Conservation (phyloP, 2,329 filamentous ascomycete species). For the Cercospora zeae-maydis region DNA sequence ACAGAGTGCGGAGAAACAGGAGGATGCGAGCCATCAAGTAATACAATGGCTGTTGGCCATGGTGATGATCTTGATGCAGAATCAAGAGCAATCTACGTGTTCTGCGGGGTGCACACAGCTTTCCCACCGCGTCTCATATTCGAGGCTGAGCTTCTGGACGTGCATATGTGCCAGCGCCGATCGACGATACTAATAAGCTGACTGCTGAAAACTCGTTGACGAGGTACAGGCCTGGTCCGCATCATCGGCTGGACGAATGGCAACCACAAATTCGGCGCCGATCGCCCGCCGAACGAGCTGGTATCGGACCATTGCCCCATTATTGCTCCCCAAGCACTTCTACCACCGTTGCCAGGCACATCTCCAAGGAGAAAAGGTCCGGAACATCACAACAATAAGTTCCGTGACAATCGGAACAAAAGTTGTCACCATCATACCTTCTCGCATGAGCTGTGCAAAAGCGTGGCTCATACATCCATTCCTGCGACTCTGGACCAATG, state of each 20-base stretch:
- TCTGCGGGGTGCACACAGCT: not conserved
- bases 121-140: not conserved
- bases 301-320: not conserved
- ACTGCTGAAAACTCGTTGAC: not conserved
- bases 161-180: not conserved
- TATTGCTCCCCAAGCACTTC: not conserved
- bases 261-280: not conserved
- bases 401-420: not conserved
- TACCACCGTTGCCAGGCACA: not conserved
- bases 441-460: not conserved
- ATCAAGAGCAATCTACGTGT: not conserved
- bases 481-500: not conserved
- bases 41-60: not conserved
- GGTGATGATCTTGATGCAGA: not conserved
- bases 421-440: not conserved
- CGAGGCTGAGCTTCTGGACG: not conserved
- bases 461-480: not conserved
- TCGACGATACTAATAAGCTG: not conserved
- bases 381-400: not conserved
- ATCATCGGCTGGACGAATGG: slow-evolving; percentile 1
- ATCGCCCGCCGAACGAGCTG: not conserved
- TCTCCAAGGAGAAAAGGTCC: not conserved
- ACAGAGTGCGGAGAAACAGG: slow-evolving; percentile 1
- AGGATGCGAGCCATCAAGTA: not conserved
- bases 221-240: not conserved